Evolutionary conservation across 2,329 filamentous ascomycete genomes (phyloP).

Genomic region (Trichoderma endophyticum): DNA sequence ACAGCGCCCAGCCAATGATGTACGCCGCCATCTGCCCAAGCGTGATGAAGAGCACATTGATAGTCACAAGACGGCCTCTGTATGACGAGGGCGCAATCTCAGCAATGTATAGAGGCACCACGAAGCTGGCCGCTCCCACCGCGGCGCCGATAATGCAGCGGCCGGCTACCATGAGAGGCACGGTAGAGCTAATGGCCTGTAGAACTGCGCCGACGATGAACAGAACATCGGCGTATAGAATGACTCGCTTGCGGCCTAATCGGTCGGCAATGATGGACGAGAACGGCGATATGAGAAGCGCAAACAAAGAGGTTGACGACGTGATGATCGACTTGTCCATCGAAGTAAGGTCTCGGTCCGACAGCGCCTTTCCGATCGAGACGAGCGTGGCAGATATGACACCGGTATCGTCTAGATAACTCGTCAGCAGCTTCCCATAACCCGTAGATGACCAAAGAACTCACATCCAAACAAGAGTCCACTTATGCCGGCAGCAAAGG

Average conservation of each 20-base stretch:
- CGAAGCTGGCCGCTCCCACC: slow-evolving; percentile 74
- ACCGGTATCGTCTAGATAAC: slow-evolving; percentile 58
- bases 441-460: slow-evolving; percentile 27
- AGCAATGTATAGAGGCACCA: slow-evolving; percentile 83
- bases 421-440: slow-evolving; percentile 1
- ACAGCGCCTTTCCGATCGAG: slow-evolving; percentile 59
- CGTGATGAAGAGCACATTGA: slow-evolving; percentile 80
- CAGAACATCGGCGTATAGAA: slow-evolving; percentile 61
- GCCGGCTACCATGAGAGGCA: slow-evolving; percentile 64
- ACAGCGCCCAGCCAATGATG: slow-evolving; percentile 73
- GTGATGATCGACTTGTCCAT: slow-evolving; percentile 70
- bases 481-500: slow-evolving; percentile 63
- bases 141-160: slow-evolving; percentile 68
- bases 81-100: slow-evolving; percentile 76
- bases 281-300: slow-evolving; percentile 61
- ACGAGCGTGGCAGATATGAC: slow-evolving; percentile 68
- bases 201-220: slow-evolving; percentile 66
- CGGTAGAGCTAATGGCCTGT: slow-evolving; percentile 58
- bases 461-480: slow-evolving; percentile 66
- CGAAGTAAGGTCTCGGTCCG: slow-evolving; percentile 53
- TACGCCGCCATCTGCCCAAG: slow-evolving; percentile 88
- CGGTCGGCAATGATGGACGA: slow-evolving; percentile 62
- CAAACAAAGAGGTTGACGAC: slow-evolving; percentile 65
- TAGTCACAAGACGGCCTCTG: slow-evolving; percentile 76
- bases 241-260: slow-evolving; percentile 59